A percentile compares a stretch with the other conserved stretches of the same genome.
Evolutionary conservation across 1,139 yeast species (phyloP).

Genomic region (Candida mesenterica): DNA sequence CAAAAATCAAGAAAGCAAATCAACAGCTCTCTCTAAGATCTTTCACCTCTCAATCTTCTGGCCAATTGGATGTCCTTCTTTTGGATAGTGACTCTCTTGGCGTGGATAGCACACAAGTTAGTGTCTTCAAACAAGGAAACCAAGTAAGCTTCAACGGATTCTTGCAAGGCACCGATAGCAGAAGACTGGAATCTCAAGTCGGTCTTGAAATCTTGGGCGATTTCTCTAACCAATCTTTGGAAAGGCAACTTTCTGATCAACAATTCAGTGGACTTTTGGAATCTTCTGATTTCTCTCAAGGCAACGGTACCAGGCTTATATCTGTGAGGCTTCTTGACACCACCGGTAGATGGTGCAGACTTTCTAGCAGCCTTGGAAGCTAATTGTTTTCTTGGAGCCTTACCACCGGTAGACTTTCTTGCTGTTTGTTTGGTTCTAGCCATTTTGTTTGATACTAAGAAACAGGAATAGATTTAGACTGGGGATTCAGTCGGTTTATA

Average conservation of each 20-base stretch:
- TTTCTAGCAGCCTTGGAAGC: slow-evolving; percentile 99
- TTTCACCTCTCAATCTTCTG: slow-evolving; percentile 98
- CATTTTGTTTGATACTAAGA: slow-evolving; percentile 46
- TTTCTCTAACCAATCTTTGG: slow-evolving; percentile 98
- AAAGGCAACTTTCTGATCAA: slow-evolving; percentile 97
- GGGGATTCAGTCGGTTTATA: slow-evolving; percentile 2
- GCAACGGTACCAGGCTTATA: slow-evolving; percentile 99
- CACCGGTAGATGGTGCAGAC: slow-evolving; percentile 97
- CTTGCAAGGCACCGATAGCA: slow-evolving; percentile 98
- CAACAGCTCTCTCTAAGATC: slow-evolving; percentile 59
- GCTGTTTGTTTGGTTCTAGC: slow-evolving; percentile 99
- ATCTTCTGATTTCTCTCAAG: slow-evolving; percentile 98
- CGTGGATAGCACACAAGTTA: slow-evolving; percentile 98
- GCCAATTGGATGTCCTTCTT: slow-evolving; percentile 99
- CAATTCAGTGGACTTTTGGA: slow-evolving; percentile 96
- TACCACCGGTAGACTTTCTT: slow-evolving; percentile 99
- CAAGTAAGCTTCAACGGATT: slow-evolving; percentile 97
- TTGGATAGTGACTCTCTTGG: slow-evolving; percentile 98
- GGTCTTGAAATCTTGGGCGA: slow-evolving; percentile 97
- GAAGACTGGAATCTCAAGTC: slow-evolving; percentile 98
- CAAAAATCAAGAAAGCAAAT: not conserved
- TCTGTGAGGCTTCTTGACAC: slow-evolving; percentile 99
- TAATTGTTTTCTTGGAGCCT: slow-evolving; percentile 98
- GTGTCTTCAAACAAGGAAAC: slow-evolving; percentile 91
- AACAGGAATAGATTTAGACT: slow-evolving; percentile 1